Percentiles rank a stretch among this genome's conserved stretches.
These are phyloP conservation scores for Escovopsis sp. DNA, from an alignment of 2,329 filamentous ascomycete genomes.

Conservation along the genomic window DNA sequence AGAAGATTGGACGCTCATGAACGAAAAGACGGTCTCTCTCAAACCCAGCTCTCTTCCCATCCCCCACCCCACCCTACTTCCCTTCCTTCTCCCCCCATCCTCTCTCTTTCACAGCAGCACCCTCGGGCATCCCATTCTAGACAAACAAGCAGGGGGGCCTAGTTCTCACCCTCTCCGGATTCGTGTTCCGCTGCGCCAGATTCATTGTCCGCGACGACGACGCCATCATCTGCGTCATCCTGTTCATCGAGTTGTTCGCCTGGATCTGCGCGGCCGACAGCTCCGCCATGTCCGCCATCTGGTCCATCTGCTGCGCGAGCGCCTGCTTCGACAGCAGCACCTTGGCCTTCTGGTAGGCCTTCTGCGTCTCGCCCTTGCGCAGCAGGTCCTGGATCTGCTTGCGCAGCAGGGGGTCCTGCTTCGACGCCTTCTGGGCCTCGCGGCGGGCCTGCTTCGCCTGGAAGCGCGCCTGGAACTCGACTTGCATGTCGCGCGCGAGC, in stretches of 20 bases:
- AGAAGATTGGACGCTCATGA: too few species aligned
- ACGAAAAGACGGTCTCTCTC: too few species aligned
- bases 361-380: slow-evolving; percentile 47
- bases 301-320: slow-evolving; percentile 47
- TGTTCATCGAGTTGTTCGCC: slow-evolving; percentile 49
- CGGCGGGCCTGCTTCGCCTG: slow-evolving; percentile 47
- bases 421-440: slow-evolving; percentile 43
- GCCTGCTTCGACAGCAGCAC: slow-evolving; percentile 47
- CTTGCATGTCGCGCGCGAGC: slow-evolving; percentile 43
- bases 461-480: slow-evolving; percentile 48
- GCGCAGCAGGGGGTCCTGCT: slow-evolving; percentile 44
- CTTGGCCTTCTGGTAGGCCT: slow-evolving; percentile 48
- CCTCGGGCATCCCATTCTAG: neutral
- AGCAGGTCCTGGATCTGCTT: slow-evolving; percentile 49
- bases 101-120: too few species aligned
- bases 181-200: slow-evolving; percentile 40
- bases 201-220: slow-evolving; percentile 43
- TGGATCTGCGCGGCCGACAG: slow-evolving; percentile 45
- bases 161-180: slow-evolving; percentile 35
- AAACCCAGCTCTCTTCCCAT: too few species aligned
- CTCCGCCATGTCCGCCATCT: slow-evolving; percentile 49
- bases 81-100: too few species aligned
- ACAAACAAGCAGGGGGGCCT: neutral
- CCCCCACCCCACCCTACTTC: too few species aligned
- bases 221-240: slow-evolving; percentile 49